Percentiles rank a stretch among this genome's conserved stretches.
These are phyloP conservation scores for Saccharomycopsis javanensis DNA, from an alignment of 805 yeast genomes.

Conservation along the genomic window DNA sequence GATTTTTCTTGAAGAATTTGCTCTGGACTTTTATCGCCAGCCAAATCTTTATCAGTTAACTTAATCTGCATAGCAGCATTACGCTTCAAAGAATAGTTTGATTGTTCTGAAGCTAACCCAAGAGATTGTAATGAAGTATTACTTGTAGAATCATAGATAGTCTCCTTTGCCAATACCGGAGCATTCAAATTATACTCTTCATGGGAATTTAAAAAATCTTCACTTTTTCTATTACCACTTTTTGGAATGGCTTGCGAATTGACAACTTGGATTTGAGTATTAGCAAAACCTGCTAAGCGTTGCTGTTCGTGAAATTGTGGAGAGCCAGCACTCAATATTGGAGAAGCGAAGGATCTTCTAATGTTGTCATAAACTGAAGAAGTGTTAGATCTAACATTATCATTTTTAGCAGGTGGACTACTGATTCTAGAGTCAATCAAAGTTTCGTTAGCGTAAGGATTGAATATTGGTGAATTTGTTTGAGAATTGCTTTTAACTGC, in stretches of 20 bases:
- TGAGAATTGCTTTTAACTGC: constrained; percentile 1
- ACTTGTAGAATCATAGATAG: neutral
- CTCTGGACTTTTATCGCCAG: neutral
- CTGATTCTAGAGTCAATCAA: neutral
- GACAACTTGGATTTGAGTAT: constrained; percentile 3
- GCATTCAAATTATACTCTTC: constrained; percentile 11
- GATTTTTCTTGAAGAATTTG: constrained; percentile 1
- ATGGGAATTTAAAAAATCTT: neutral
- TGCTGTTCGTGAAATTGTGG: neutral
- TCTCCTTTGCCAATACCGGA: constrained; percentile 9
- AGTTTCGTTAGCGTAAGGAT: neutral
- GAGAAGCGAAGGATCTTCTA: constrained; percentile 6
- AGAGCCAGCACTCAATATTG: neutral
- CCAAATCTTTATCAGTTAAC: neutral
- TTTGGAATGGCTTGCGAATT: constrained; percentile 17
- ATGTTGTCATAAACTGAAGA: constrained; percentile 13
- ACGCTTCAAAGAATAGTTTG: neutral
- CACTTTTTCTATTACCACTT: constrained; percentile 14
- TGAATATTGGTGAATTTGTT: constrained; percentile 4
- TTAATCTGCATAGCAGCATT: neutral
- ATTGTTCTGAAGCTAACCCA: neutral
- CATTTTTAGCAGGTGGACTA: neutral
- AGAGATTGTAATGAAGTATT: neutral
- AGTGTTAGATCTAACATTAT: constrained; percentile 4
- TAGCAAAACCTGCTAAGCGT: neutral